Evolutionary conservation across 441 rosid species (phyloP), one percentile per base, ranked within the genome.

Genomic region (Aleurites moluccanus): DNA sequence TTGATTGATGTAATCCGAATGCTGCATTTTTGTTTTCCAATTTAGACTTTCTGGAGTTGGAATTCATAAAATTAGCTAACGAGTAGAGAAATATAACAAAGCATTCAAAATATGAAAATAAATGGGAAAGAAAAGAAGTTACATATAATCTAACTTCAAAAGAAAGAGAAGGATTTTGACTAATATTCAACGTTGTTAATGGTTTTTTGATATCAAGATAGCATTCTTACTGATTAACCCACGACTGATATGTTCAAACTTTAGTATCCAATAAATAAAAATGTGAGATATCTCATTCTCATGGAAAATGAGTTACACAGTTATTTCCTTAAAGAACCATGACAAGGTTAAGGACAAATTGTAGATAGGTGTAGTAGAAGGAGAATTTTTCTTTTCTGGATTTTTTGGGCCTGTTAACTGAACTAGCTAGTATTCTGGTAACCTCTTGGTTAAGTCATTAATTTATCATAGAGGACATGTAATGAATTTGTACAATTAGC

Each of bases 161-260:
- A 15, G n/a, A 6, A 23, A 55, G 27, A 55, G 10, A 55, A 20
- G n/a, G 35, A 15, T 20, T 55, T 55, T 55, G 27, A 55, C 25
- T 55, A 55, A 55, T 20, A 38, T 6, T 18, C 3, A 20, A 53
- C 59, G 3, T 53, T 53, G 59, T n/a, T 55, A 55, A n/a, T 23
- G 13, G 59, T 55, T 55, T 55, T 55, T 4, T 55, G 59, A 55
- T 55, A 55, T 55, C 27, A 55, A 55, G 59, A 55, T 47, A 67
- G 57, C 35, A 67, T 67, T 47, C 40, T 47, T 68, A 25, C 27
- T 16, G n/a, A n/a, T n/a, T n/a, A 2, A 2, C 21, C 59, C 21
- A 55, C 8, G 9, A 1, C 27, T 55, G 59, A 38, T 6, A 38
- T n/a, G 11, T 55, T n/a, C 59, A 53, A 53, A 53, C n/a, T 20